Evolutionary conservation across 1,139 yeast genomes (phyloP).

Genomic region (Pichia sp.): DNA sequence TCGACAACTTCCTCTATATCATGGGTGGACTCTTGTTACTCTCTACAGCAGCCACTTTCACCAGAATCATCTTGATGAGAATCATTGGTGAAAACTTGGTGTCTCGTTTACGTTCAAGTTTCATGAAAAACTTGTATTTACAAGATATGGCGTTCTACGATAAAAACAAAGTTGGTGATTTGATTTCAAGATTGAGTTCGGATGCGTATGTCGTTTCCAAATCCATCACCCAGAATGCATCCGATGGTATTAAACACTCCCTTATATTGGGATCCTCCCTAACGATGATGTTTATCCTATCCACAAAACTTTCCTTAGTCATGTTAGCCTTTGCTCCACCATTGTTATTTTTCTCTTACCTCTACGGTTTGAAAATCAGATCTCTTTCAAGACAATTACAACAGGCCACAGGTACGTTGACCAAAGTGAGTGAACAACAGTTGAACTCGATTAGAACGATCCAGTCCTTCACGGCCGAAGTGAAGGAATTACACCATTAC

Average conservation of each 20-base stretch:
- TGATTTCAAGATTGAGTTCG: slow-evolving; percentile 81
- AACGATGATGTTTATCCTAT: slow-evolving; percentile 88
- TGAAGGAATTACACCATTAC: slow-evolving; percentile 57
- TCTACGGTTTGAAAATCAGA: slow-evolving; percentile 80
- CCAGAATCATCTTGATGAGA: slow-evolving; percentile 71
- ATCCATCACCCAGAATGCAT: slow-evolving; percentile 83
- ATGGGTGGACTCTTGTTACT: slow-evolving; percentile 56
- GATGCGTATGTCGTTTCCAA: slow-evolving; percentile 91
- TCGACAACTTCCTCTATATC: slow-evolving; percentile 46
- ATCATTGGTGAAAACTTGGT: slow-evolving; percentile 84
- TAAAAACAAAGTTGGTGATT: slow-evolving; percentile 89
- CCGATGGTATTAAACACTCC: slow-evolving; percentile 84
- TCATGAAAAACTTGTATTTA: slow-evolving; percentile 72
- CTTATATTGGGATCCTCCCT: slow-evolving; percentile 80
- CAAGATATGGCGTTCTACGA: slow-evolving; percentile 95
- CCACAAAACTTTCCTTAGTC: slow-evolving; percentile 72
- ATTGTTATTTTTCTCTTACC: slow-evolving; percentile 66
- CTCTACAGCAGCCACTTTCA: slow-evolving; percentile 79
- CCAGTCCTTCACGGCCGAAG: slow-evolving; percentile 87
- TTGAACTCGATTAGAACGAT: slow-evolving; percentile 83
- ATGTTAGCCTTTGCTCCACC: slow-evolving; percentile 84
- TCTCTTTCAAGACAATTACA: slow-evolving; percentile 74
- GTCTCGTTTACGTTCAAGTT: slow-evolving; percentile 72
- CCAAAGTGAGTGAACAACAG: slow-evolving; percentile 91
- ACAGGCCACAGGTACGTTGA: slow-evolving; percentile 80